These are phyloP conservation scores for Malassezia restricta DNA, from an alignment of 1,284 basidiomycete genomes.

Conservation along the genomic window DNA sequence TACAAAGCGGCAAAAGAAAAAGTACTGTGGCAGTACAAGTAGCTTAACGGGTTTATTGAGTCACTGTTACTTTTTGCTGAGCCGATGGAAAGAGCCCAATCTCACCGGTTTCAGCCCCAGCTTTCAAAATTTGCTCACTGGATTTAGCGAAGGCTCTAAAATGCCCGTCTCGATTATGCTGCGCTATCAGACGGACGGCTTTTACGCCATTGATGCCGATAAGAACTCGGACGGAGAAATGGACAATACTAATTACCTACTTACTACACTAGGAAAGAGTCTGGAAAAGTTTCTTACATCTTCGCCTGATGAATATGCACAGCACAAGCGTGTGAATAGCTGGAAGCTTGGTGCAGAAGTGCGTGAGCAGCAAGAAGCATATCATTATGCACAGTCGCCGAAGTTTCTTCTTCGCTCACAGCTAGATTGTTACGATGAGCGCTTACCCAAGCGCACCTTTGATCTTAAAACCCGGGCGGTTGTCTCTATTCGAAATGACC, in stretches of 20 bases:
- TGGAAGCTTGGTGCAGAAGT: slow-evolving; percentile 43
- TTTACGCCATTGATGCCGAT: slow-evolving; percentile 70
- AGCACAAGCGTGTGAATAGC: slow-evolving; percentile 52
- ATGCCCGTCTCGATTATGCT: slow-evolving; percentile 65
- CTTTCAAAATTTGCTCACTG: slow-evolving; percentile 56
- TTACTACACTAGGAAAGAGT: slow-evolving; percentile 59
- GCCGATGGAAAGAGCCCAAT: slow-evolving; percentile 42
- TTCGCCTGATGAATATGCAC: slow-evolving; percentile 56
- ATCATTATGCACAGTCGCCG: slow-evolving; percentile 53
- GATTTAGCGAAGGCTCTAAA: slow-evolving; percentile 67
- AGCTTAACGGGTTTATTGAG: slow-evolving; percentile 70
- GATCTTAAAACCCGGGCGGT: slow-evolving; percentile 91
- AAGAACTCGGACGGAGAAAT: slow-evolving; percentile 41
- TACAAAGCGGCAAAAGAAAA: slow-evolving; percentile 54
- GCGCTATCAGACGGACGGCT: slow-evolving; percentile 49
- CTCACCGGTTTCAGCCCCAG: slow-evolving; percentile 39
- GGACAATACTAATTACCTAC: slow-evolving; percentile 40
- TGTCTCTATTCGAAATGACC: slow-evolving; percentile 69
- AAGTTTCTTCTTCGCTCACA: slow-evolving; percentile 86
- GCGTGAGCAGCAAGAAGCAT: slow-evolving; percentile 45
- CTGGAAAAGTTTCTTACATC: slow-evolving; percentile 79
- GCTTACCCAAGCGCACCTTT: slow-evolving; percentile 78
- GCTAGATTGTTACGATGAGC: slow-evolving; percentile 69
- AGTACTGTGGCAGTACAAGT: slow-evolving; percentile 81
- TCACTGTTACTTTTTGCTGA: slow-evolving; percentile 66